phyloP scores from a whole-genome alignment of 73 alveolate genomes.

The Uronychia setigera region DNA sequence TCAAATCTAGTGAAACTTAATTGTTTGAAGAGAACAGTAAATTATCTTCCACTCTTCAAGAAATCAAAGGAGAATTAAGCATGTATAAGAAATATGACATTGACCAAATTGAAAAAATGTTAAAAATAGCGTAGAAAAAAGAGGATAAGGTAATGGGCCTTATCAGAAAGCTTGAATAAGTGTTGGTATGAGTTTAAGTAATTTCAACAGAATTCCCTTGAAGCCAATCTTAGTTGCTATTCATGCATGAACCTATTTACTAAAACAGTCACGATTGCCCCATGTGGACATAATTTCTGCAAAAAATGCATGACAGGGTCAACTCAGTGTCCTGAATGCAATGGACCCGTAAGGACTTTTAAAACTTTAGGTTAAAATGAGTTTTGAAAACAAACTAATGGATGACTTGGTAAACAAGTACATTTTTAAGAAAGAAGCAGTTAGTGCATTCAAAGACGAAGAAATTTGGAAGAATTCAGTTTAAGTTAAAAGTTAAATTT shows the following conservation, averaged over 20 bases:
- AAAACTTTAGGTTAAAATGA: too few relatives aligned
- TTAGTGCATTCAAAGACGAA: too few relatives aligned
- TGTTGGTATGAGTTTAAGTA: not conserved
- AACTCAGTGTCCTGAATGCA: slow-evolving; percentile 10
- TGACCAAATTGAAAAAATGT: not conserved
- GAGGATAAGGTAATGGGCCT: slow-evolving; percentile 3
- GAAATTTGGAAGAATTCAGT: too few relatives aligned
- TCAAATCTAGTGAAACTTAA: too few relatives aligned
- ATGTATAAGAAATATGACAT: not conserved
- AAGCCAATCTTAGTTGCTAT: slow-evolving; percentile 28
- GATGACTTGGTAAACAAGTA: too few relatives aligned
- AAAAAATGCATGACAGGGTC: slow-evolving; percentile 3
- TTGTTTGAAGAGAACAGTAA: not conserved
- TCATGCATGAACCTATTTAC: slow-evolving; percentile 23
- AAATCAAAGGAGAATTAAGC: not conserved
- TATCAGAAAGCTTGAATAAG: not conserved
- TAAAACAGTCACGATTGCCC: slow-evolving; percentile 30
- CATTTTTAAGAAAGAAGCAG: too few relatives aligned
- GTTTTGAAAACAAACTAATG: too few relatives aligned
- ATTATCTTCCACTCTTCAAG: not conserved
- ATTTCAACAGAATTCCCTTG: not conserved
- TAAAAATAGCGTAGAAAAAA: not conserved
- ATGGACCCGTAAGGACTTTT: not conserved
- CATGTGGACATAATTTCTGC: slow-evolving; percentile 44
- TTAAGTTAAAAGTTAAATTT: too few relatives aligned